Evolutionary conservation across 1,284 basidiomycete species (phyloP).

Genomic region (Malassezia globosa): DNA sequence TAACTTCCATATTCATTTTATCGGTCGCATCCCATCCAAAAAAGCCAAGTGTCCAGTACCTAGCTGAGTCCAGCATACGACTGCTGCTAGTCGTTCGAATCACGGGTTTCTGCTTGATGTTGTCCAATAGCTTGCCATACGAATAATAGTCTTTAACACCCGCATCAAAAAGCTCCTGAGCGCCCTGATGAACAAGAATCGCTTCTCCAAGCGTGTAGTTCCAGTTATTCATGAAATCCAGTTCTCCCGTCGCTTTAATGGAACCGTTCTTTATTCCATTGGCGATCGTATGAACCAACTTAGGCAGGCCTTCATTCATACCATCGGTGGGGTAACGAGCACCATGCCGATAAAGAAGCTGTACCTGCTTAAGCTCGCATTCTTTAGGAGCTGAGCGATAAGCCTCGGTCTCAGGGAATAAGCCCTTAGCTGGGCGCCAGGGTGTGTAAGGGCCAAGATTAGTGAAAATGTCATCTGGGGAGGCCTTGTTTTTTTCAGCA

Average conservation of each 20-base stretch:
- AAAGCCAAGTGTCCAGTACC: slow-evolving; percentile 52
- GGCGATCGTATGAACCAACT: neutral
- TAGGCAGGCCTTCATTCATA: neutral
- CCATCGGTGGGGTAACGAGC: slow-evolving; percentile 34
- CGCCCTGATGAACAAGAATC: slow-evolving; percentile 65
- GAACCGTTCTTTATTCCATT: slow-evolving; percentile 4
- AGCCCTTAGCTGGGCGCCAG: slow-evolving; percentile 10
- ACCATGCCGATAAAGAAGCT: slow-evolving; percentile 43
- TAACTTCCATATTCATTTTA: slow-evolving; percentile 37
- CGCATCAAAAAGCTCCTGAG: slow-evolving; percentile 56
- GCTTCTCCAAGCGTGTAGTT: slow-evolving; percentile 55
- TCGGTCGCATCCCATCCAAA: slow-evolving; percentile 28
- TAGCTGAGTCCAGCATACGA: slow-evolving; percentile 75
- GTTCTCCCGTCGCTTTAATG: slow-evolving; percentile 52
- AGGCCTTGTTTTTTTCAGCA: slow-evolving; percentile 11
- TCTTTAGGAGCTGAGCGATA: slow-evolving; percentile 6
- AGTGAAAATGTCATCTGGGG: slow-evolving; percentile 26
- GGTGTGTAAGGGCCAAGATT: slow-evolving; percentile 20
- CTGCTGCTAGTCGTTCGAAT: slow-evolving; percentile 50
- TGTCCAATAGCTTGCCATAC: slow-evolving; percentile 40
- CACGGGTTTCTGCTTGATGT: slow-evolving; percentile 30
- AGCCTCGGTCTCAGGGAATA: slow-evolving; percentile 14
- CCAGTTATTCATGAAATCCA: slow-evolving; percentile 65
- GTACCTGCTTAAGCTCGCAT: slow-evolving; percentile 35
- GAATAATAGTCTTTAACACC: slow-evolving; percentile 38